These are phyloP conservation scores for Pseudopithomyces maydicus DNA, from an alignment of 2,329 filamentous ascomycete genomes.

Conservation along the genomic window DNA sequence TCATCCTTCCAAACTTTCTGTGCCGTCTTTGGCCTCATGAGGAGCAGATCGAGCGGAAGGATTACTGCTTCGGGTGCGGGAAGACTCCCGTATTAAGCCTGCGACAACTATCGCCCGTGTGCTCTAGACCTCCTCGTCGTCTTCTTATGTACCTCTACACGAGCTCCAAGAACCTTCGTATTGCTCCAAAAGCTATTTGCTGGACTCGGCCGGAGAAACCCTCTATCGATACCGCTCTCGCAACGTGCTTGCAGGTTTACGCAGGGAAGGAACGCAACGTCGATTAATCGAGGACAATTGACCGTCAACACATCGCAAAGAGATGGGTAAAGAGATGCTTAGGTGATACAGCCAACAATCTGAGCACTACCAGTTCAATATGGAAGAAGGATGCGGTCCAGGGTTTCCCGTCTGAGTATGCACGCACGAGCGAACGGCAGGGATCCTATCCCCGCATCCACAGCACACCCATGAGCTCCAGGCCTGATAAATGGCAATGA, in stretches of 20 bases:
- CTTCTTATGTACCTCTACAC: background rate
- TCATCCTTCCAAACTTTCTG: background rate
- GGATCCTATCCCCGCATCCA: constrained; percentile 12
- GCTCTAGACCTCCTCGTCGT: background rate
- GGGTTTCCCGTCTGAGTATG: constrained; percentile 8
- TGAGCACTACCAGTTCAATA: constrained; percentile 9
- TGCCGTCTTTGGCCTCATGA: background rate
- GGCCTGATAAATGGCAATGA: constrained; percentile 11
- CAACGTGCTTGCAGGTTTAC: too few relatives aligned
- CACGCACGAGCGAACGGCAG: constrained; percentile 12
- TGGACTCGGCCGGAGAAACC: too few relatives aligned
- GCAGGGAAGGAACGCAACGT: too few relatives aligned
- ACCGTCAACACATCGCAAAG: background rate
- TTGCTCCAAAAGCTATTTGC: too few relatives aligned
- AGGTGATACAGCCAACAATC: constrained; percentile 3
- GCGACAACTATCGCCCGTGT: background rate
- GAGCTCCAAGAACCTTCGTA: background rate
- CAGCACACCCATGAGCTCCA: constrained; percentile 2
- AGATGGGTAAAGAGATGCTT: background rate
- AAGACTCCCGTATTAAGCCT: background rate
- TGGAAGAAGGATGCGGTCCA: constrained; percentile 9
- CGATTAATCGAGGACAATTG: background rate
- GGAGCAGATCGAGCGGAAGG: background rate
- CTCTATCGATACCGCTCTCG: too few relatives aligned
- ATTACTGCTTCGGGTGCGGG: background rate